A percentile compares a stretch with the other conserved stretches of the same genome.
Evolutionary conservation across 148 eudicot genomes (phyloP).

Genomic region (Nepenthes gracilis): DNA sequence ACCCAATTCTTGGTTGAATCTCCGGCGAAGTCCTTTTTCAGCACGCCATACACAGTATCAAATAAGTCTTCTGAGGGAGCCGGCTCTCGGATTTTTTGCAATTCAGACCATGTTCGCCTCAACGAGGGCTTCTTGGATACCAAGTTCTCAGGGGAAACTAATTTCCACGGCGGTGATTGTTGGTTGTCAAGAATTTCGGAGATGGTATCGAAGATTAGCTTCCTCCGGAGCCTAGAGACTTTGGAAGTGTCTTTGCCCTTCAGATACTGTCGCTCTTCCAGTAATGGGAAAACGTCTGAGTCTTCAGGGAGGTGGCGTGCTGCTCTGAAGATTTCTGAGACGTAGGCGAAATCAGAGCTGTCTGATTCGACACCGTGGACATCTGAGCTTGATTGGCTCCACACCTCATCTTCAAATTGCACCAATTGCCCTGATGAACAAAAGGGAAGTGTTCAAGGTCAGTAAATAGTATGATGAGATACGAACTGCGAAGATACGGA

Average conservation of each 20-base stretch:
- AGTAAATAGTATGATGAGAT: background rate
- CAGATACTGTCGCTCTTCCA: constrained; percentile 59
- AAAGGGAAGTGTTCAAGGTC: constrained; percentile 7
- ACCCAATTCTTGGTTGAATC: constrained; percentile 59
- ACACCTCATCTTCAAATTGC: constrained; percentile 63
- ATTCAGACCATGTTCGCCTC: constrained; percentile 49
- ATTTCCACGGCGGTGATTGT: constrained; percentile 65
- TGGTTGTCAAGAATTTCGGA: constrained; percentile 50
- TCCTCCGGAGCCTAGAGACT: constrained; percentile 43
- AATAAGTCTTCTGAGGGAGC: constrained; percentile 44
- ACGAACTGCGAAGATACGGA: no score
- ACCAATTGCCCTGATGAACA: constrained; percentile 26
- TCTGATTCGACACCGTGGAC: background rate
- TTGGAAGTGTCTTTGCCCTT: constrained; percentile 47
- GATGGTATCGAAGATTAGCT: constrained; percentile 47
- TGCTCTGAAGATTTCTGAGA: constrained; percentile 62
- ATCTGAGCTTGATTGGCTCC: constrained; percentile 40
- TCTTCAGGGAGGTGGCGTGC: constrained; percentile 43
- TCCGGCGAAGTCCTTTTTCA: constrained; percentile 65
- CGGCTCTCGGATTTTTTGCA: constrained; percentile 37
- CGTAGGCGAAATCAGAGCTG: constrained; percentile 43
- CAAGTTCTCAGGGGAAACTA: constrained; percentile 3
- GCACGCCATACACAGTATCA: constrained; percentile 54
- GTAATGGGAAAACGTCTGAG: constrained; percentile 32
- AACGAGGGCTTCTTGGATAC: constrained; percentile 9